Evolutionary conservation across 1,284 basidiomycete genomes (phyloP), one percentile per base, ranked within the genome.

Genomic region (Lignosus rhinocerotis): DNA sequence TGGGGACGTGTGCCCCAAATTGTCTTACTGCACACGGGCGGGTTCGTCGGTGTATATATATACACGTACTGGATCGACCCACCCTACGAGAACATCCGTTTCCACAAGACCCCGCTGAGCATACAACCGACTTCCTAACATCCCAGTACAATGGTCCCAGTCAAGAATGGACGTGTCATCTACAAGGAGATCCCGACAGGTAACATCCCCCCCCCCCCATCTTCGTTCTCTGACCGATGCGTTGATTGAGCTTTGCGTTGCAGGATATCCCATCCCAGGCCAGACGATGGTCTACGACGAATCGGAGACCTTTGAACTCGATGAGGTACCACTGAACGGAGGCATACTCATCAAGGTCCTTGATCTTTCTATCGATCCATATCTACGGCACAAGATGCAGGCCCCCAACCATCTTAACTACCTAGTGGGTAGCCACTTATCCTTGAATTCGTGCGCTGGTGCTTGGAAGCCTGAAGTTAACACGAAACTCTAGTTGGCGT

Each of bases 291-390:
- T 79, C n/a, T 80, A 82, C 62, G 81, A 84, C 54, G 70, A 69
- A 3, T 74, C 75, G 0, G 63, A 77, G 47, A 75, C 70, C 2
- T 81, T 87, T 61, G 84, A 87, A 62, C 62, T 80, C 31, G 80
- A 83, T 5, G 78, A 62, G 16, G 78, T 77, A 1, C 66, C 77
- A 6, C 70, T 85, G 11, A 70, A 83, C 53, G 85, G 83, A 17
- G 82, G 82, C 12, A 1, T 70, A 82, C 71, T 86, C 19, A 62
- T 82, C 52, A 83, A 84, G 69, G 73, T 75, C 1, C 71, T 83
- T 16, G 74, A 74, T 0, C 62, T 82, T 5, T 78, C 74, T 7
- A 71, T 82, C 36, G 82, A 84, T 61, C 82, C 82, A 0, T 83
- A 81, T 68, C 66, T 81, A 68, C 69, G 72, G 25, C 65, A 64